Evolutionary conservation across 2,329 filamentous ascomycete species (phyloP), one percentile per base, ranked within the genome.

Genomic region (Canariomyces notabilis): DNA sequence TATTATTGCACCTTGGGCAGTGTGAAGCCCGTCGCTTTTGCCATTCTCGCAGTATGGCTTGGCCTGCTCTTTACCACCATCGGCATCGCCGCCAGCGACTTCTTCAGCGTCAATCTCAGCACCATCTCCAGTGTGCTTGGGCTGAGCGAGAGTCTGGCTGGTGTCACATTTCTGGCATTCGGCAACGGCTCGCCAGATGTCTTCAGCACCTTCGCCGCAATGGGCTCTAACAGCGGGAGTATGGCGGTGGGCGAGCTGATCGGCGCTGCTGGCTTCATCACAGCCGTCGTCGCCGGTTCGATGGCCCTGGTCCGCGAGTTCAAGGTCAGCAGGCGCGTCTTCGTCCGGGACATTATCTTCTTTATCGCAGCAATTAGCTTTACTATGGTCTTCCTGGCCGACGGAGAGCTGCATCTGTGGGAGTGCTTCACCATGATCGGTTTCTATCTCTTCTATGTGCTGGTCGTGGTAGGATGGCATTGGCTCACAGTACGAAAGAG

Each of bases 281-380:
- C 90, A 1, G 87, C 90, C 2, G 91, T 98, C 15, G 93, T 98
- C 26, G 89, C 91, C 5, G 93, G 93, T 14, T 95, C 89, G 46
- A 98, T 98, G 93, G 93, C 91, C 12, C 69, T 98, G 45, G 90
- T 96, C n/a, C 79, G 88, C 53, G 93, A 95, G 44, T 98, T 98
- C 66, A 85, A 84, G 55, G 93, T 98, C 42, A 87, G 88, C 43
- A 84, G 83, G 59, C 87, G 85, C 65, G 93, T 89, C 29, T 98
- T 97, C 62, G 78, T 96, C 18, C 79, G 93, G 54, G 93, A 98
- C 61, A 85, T 97, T 9, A 78, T 82, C 48, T 98, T 96, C 70
- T 98, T 98, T 64, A 85, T 94, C 46, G 74, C 88, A 11, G 87
- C 93, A 1, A 85, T 93, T 14, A 76, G 77, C 50, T 96, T 97